A percentile compares a stretch with the other conserved stretches of the same genome.
Conservation (phyloP, 1,284 basidiomycete species). For the Sporisorium exsertum region DNA sequence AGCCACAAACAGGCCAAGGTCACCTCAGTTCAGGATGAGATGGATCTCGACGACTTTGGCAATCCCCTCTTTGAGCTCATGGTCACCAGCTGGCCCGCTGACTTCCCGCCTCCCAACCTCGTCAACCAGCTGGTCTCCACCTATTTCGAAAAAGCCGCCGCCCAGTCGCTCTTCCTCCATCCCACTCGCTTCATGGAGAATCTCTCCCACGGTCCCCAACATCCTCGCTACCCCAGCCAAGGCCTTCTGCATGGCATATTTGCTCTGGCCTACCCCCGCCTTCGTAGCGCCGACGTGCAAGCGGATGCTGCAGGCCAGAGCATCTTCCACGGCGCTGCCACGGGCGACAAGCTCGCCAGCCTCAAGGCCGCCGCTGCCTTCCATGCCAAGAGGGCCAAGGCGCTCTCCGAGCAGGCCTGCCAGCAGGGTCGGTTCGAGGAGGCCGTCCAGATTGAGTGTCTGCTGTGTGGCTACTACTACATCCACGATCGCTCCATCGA, state of each 20-base stretch:
- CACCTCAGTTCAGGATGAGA: slow-evolving; percentile 37
- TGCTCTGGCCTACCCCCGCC: slow-evolving; percentile 44
- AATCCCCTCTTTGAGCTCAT: slow-evolving; percentile 52
- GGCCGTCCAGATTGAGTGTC: slow-evolving; percentile 39
- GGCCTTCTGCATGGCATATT: slow-evolving; percentile 59
- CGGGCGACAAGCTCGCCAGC: slow-evolving; percentile 36
- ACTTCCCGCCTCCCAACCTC: slow-evolving; percentile 56
- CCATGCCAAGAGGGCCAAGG: slow-evolving; percentile 52
- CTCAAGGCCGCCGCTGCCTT: slow-evolving; percentile 46
- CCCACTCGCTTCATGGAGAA: slow-evolving; percentile 51
- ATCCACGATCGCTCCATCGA: slow-evolving; percentile 54
- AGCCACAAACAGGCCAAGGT: slow-evolving; percentile 49
- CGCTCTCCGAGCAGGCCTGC: slow-evolving; percentile 21
- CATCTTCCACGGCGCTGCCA: slow-evolving; percentile 29
- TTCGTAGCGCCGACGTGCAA: slow-evolving; percentile 24
- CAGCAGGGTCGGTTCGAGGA: slow-evolving; percentile 49
- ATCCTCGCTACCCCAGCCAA: slow-evolving; percentile 49
- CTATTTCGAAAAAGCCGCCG: slow-evolving; percentile 45
- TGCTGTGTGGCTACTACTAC: slow-evolving; percentile 54
- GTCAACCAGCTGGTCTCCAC: slow-evolving; percentile 51
- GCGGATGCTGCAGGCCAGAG: slow-evolving; percentile 16
- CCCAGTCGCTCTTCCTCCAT: slow-evolving; percentile 50
- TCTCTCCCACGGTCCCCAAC: slow-evolving; percentile 48
- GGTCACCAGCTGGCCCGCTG: slow-evolving; percentile 57
- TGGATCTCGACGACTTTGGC: slow-evolving; percentile 41